These are phyloP conservation scores for Pascua guehoae DNA, from an alignment of 1,284 basidiomycete species.

Conservation along the genomic window DNA sequence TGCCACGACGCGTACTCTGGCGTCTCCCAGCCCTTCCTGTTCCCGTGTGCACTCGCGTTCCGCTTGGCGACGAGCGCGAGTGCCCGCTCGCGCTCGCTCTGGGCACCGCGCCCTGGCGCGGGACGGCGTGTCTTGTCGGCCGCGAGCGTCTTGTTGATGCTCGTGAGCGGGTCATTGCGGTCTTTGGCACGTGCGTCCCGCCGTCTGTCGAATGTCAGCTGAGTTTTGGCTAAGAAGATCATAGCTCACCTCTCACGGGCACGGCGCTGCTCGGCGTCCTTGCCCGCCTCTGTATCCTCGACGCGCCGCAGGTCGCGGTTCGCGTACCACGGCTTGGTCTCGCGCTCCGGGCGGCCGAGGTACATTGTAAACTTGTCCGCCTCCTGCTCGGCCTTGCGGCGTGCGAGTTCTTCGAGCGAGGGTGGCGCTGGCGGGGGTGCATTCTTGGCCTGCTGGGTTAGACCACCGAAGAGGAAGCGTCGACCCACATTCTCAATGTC, in stretches of 20 bases:
- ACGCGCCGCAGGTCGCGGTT: constrained; percentile 41
- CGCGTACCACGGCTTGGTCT: constrained; percentile 51
- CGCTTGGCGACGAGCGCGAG: constrained; percentile 41
- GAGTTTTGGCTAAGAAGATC: too few species aligned
- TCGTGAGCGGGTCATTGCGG: constrained; percentile 42
- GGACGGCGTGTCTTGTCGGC: background rate
- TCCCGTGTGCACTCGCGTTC: constrained; percentile 10
- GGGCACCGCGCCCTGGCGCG: constrained; percentile 5
- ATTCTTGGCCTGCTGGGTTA: background rate
- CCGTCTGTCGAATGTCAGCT: constrained; percentile 28
- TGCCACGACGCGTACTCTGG: constrained; percentile 10
- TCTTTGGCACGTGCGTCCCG: constrained; percentile 41
- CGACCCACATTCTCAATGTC: constrained; percentile 39
- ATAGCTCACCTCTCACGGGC: constrained; percentile 35
- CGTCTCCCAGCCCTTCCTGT: constrained; percentile 26
- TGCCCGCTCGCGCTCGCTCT: constrained; percentile 44
- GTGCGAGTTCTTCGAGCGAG: constrained; percentile 25
- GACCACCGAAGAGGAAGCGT: too few species aligned
- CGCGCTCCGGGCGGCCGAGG: constrained; percentile 45
- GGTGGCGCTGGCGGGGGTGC: background rate
- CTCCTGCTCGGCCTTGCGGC: constrained; percentile 39
- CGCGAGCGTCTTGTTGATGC: constrained; percentile 26
- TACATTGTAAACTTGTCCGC: constrained; percentile 49
- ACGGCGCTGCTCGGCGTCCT: constrained; percentile 39
- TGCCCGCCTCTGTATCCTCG: constrained; percentile 44